Percentiles rank a stretch among this genome's conserved stretches.
These are phyloP conservation scores for Fragaria vesca DNA, from an alignment of 306 rosid species.

Conservation along the genomic window DNA sequence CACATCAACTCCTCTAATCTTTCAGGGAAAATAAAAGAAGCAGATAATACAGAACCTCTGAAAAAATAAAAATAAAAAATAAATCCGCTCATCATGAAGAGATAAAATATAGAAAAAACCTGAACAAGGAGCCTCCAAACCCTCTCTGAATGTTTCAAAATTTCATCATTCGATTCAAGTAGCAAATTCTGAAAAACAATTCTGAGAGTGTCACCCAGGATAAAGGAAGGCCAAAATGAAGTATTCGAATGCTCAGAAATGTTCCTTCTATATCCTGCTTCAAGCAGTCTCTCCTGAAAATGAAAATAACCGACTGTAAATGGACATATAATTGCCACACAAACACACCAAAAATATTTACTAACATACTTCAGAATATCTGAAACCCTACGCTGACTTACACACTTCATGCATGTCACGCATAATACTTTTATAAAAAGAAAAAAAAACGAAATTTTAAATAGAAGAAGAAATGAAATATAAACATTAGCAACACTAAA, in stretches of 20 bases:
- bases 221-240: slow-evolving; percentile 88
- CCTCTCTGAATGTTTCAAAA: slow-evolving; percentile 87
- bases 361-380: not conserved
- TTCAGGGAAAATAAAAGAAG: not conserved
- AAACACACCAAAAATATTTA: not conserved
- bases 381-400: not conserved
- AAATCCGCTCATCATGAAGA: not conserved
- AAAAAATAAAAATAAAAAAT: not conserved
- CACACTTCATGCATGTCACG: not conserved
- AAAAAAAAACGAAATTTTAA: not conserved
- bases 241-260: slow-evolving; percentile 42
- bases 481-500: not conserved
- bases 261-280: slow-evolving; percentile 81
- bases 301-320: slow-evolving; percentile 17
- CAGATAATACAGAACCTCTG: not conserved
- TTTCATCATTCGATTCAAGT: slow-evolving; percentile 82
- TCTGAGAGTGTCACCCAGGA: slow-evolving; percentile 87
- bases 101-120: slow-evolving; percentile 40
- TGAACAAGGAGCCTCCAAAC: slow-evolving; percentile 96
- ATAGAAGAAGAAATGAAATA: not conserved
- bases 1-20: not conserved
- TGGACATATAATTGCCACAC: not conserved
- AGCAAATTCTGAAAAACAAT: slow-evolving; percentile 92
- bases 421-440: not conserved
- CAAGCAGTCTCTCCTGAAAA: slow-evolving; percentile 89